A percentile compares a stretch with the other conserved stretches of the same genome.
Evolutionary conservation across 768 basidiomycete species (phyloP).

Genomic region (Mycena vulgaris): DNA sequence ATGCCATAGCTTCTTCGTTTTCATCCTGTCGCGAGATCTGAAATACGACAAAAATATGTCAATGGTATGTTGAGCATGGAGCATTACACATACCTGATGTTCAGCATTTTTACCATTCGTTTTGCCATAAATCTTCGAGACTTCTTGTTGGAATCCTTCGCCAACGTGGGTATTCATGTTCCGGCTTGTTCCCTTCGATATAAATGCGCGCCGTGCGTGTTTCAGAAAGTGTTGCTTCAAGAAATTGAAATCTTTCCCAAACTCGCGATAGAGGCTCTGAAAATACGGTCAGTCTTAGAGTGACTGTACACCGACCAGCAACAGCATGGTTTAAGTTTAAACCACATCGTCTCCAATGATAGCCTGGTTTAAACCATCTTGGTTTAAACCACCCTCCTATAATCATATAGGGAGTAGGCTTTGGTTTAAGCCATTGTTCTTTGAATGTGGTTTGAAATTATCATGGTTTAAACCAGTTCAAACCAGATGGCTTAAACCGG

Average conservation of each 20-base stretch:
- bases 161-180: constrained; percentile 31
- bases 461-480: too few species aligned
- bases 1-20: constrained; percentile 6
- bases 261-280: background rate
- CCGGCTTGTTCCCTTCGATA: constrained; percentile 22
- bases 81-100: constrained; percentile 18
- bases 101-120: constrained; percentile 30
- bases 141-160: constrained; percentile 33
- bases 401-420: too few species aligned
- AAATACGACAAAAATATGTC: background rate
- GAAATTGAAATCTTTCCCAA: background rate
- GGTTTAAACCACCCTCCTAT: too few species aligned
- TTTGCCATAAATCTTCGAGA: constrained; percentile 1
- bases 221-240: constrained; percentile 27
- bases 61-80: background rate
- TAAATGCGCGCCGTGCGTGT: constrained; percentile 5
- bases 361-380: too few species aligned
- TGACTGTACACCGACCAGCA: too few species aligned
- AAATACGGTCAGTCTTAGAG: too few species aligned
- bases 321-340: too few species aligned
- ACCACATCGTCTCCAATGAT: too few species aligned
- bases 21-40: background rate
- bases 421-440: too few species aligned
- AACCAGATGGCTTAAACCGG: too few species aligned
- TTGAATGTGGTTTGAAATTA: too few species aligned